phyloP scores from a whole-genome alignment of 257 asterid species.

The Nicotiana paniculata region DNA sequence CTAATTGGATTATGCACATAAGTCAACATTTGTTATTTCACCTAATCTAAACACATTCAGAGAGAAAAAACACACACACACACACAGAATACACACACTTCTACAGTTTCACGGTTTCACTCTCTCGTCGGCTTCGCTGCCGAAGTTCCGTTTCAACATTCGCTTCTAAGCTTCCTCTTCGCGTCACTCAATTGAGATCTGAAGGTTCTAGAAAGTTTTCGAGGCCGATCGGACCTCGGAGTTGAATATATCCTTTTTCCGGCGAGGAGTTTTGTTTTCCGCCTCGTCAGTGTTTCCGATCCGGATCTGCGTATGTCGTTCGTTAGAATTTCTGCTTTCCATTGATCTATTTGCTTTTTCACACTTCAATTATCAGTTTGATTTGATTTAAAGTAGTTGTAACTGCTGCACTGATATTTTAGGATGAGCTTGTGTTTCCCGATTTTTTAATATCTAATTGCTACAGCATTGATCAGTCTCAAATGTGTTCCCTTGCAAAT shows the following conservation, averaged over 20 bases:
- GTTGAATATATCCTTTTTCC: neutral
- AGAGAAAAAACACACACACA: neutral
- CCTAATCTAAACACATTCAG: neutral
- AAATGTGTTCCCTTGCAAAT: neutral
- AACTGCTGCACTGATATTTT: neutral
- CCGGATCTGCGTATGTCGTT: neutral
- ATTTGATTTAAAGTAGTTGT: neutral
- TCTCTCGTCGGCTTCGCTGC: neutral
- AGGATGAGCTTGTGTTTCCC: neutral
- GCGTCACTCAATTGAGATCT: neutral
- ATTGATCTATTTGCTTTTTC: neutral
- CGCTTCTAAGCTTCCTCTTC: neutral
- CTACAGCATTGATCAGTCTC: neutral
- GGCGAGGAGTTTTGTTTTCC: neutral
- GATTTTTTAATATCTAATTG: no score
- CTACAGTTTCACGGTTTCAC: neutral
- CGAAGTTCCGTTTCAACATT: neutral
- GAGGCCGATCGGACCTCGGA: neutral
- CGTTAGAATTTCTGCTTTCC: neutral
- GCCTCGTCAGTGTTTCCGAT: neutral
- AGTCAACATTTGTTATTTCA: slow-evolving; percentile 8
- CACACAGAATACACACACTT: neutral
- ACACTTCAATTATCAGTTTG: neutral
- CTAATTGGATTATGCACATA: neutral
- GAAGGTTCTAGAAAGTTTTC: neutral